Conservation (phyloP, 169 alveolate species). For the Cryptosporidium sp. region DNA sequence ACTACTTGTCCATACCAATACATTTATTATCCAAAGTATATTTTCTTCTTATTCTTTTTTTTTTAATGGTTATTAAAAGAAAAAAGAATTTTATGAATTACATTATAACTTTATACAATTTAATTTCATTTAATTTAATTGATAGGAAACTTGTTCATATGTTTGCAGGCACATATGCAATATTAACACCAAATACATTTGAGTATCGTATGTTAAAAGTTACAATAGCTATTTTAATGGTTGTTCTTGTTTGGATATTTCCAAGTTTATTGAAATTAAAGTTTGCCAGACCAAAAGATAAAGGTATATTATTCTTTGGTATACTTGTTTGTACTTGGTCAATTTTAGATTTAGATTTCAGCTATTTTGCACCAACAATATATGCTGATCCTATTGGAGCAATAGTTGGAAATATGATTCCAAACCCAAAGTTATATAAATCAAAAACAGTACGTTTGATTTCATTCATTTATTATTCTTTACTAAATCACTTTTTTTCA, state of each 20-base stretch:
- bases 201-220: slow-evolving; percentile 23
- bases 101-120: neutral
- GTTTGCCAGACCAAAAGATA: slow-evolving; percentile 71
- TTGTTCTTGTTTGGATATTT: slow-evolving; percentile 21
- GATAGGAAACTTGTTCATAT: slow-evolving; percentile 54
- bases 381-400: slow-evolving; percentile 79
- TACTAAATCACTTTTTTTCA: neutral
- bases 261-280: slow-evolving; percentile 26
- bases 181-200: slow-evolving; percentile 32
- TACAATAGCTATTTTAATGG: slow-evolving; percentile 5
- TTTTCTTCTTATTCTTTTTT: neutral
- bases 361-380: slow-evolving; percentile 69
- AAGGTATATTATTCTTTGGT: slow-evolving; percentile 73
- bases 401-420: slow-evolving; percentile 66
- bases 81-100: no score
- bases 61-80: neutral
- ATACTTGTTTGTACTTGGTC: slow-evolving; percentile 75
- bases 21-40: neutral
- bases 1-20: neutral
- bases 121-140: neutral
- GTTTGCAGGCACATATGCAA: slow-evolving; percentile 56
- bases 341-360: slow-evolving; percentile 24
- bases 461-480: neutral
- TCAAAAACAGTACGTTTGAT: slow-evolving; percentile 25
- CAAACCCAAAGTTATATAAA: slow-evolving; percentile 22